phyloP scores from a whole-genome alignment of 345 rosid species.

The Chamaenerion angustifolium region DNA sequence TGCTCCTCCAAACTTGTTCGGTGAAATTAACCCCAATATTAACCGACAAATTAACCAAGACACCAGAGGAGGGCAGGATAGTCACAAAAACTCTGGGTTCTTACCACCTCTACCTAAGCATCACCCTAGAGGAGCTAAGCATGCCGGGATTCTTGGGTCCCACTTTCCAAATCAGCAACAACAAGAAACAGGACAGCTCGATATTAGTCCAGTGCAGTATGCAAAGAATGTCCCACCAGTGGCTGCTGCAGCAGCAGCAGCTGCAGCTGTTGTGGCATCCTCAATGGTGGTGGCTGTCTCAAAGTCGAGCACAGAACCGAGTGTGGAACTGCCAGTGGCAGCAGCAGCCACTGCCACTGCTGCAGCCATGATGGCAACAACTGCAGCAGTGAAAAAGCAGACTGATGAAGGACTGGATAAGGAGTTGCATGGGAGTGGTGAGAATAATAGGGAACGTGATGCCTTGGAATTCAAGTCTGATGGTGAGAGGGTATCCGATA shows the following conservation, averaged over 20 bases:
- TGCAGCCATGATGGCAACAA: constrained; percentile 83
- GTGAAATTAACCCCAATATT: constrained; percentile 43
- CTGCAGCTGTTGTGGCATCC: constrained; percentile 93
- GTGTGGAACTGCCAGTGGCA: constrained; percentile 72
- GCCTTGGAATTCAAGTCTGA: constrained; percentile 25
- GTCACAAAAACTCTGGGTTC: constrained; percentile 25
- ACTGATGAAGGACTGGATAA: constrained; percentile 32
- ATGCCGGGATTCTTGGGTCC: constrained; percentile 23
- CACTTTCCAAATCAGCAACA: constrained; percentile 16
- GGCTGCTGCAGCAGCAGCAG: constrained; percentile 71
- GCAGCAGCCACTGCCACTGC: constrained; percentile 96
- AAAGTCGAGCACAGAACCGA: constrained; percentile 49
- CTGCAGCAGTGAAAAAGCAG: constrained; percentile 61
- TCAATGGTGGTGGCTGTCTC: constrained; percentile 88
- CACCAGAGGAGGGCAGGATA: constrained; percentile 24
- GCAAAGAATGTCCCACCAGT: constrained; percentile 70
- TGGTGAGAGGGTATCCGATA: constrained; percentile 50
- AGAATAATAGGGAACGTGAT: constrained; percentile 27
- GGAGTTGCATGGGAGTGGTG: constrained; percentile 42
- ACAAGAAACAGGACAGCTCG: constrained; percentile 28
- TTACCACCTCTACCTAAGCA: constrained; percentile 62
- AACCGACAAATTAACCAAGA: constrained; percentile 27
- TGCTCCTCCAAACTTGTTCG: constrained; percentile 73
- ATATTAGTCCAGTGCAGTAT: constrained; percentile 28
- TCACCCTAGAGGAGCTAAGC: constrained; percentile 10